Base-by-base conservation (phyloP, 2,329 filamentous ascomycete species). In the Rachicladosporium sp. region DNA sequence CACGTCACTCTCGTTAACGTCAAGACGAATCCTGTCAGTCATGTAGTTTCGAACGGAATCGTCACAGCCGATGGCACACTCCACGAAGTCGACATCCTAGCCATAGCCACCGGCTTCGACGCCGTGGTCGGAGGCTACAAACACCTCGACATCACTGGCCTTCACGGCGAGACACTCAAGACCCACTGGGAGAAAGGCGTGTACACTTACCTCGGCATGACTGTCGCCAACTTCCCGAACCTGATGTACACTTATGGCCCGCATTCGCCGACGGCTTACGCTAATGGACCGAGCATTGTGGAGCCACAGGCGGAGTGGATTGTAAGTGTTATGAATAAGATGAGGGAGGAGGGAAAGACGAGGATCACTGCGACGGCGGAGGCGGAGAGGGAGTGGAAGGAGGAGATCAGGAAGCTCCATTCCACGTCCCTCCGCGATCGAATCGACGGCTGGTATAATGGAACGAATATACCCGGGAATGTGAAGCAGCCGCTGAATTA, bases 291-390 rank as follows among this genome's bases (percentile, higher is more conserved):
- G 2, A 63, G 56, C 27, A 67, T 63, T 44, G 53, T 66, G 13
- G 64, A 68, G 43, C 53, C 57, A 3, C 65, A 69, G 47, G 61
- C 59, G 9, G 62, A 68, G 35, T 68, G 61, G 54, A 64, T 68
- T 29, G 59, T 66, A 21, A 61, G 65, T 37, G 55, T 58, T 6
- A 61, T 69, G 43, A 55, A 57, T 35, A 59, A 58, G 49, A 44
- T 60, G 6, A 48, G 51, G 31, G 53, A 60, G 7, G 55, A 64
- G 23, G 54, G 54, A 6, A 62, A 65, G 40, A 56, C 55, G 29
- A 58, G 60, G 40, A 55, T 65, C 36, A 62, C 66, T 31, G 51
- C 62, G 4, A 65, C 59, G 5, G 55, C 52, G 32, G 59, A 65
- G 37, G 59, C 59, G 3, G 64, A 67, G 45, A 58, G 63, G 40